Evolutionary conservation across 805 yeast genomes (phyloP).

Genomic region (Sporopachydermia lactativora): DNA sequence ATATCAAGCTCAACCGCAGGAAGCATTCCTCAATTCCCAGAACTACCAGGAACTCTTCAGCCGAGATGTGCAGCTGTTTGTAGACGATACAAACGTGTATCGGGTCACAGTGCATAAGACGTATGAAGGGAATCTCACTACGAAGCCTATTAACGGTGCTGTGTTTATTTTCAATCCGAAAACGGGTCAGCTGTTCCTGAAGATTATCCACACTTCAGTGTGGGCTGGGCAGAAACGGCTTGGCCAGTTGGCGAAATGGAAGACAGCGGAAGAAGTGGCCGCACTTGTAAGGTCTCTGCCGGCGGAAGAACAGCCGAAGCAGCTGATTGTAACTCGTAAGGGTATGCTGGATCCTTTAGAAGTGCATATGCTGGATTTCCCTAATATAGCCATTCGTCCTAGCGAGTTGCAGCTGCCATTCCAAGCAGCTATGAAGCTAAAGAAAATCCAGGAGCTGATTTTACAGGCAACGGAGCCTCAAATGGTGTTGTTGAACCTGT

Average conservation of each 20-base stretch:
- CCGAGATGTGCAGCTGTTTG: slow-evolving; percentile 68
- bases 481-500: slow-evolving; percentile 79
- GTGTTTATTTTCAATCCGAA: slow-evolving; percentile 81
- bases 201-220: slow-evolving; percentile 83
- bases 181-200: slow-evolving; percentile 79
- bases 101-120: slow-evolving; percentile 87
- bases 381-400: slow-evolving; percentile 77
- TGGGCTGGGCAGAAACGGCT: slow-evolving; percentile 96
- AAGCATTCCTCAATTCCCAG: slow-evolving; percentile 75
- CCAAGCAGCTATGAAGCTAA: slow-evolving; percentile 70
- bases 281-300: slow-evolving; percentile 83
- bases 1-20: slow-evolving; percentile 88
- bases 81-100: slow-evolving; percentile 91
- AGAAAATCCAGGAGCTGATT: slow-evolving; percentile 64
- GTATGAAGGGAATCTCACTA: slow-evolving; percentile 82
- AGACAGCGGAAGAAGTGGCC: slow-evolving; percentile 94
- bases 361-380: slow-evolving; percentile 94
- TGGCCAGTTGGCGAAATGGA: slow-evolving; percentile 93
- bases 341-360: slow-evolving; percentile 91
- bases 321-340: slow-evolving; percentile 77
- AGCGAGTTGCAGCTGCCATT: slow-evolving; percentile 86
- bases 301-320: slow-evolving; percentile 88
- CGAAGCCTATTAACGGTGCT: slow-evolving; percentile 89
- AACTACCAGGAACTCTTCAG: slow-evolving; percentile 86
- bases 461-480: slow-evolving; percentile 84